These are phyloP conservation scores for Nicotiana tabacum DNA, from an alignment of 257 asterid genomes.

Conservation along the genomic window DNA sequence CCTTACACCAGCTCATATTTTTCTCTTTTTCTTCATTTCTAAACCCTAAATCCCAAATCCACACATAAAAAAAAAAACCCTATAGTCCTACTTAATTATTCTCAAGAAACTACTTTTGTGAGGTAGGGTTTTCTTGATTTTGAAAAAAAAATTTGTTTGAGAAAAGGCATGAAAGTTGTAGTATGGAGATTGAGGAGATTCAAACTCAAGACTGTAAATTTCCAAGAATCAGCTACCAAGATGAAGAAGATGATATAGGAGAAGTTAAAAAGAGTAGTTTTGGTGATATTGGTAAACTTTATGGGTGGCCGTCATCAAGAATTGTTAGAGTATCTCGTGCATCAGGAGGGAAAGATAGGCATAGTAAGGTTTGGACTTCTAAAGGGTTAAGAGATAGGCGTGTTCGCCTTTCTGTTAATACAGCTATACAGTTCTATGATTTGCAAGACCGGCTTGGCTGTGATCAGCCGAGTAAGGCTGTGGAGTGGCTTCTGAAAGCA, in stretches of 20 bases:
- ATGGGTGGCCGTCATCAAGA: slow-evolving; percentile 60
- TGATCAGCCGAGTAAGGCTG: slow-evolving; percentile 93
- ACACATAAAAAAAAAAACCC: background rate
- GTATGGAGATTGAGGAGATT: slow-evolving; percentile 50
- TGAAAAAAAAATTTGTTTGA: background rate
- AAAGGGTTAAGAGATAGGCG: slow-evolving; percentile 84
- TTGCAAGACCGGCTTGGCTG: slow-evolving; percentile 77
- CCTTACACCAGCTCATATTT: slow-evolving; percentile 12
- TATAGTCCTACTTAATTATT: background rate
- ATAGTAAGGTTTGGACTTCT: slow-evolving; percentile 81
- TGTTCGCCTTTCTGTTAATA: slow-evolving; percentile 68
- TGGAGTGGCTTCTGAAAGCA: slow-evolving; percentile 83
- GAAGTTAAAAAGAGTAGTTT: slow-evolving; percentile 22
- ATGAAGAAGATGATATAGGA: slow-evolving; percentile 40
- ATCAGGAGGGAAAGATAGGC: slow-evolving; percentile 75
- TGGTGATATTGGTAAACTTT: slow-evolving; percentile 35
- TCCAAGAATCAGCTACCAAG: slow-evolving; percentile 31
- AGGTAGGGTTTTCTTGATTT: background rate
- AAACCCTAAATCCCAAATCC: slow-evolving; percentile 30
- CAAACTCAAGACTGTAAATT: slow-evolving; percentile 35
- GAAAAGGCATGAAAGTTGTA: slow-evolving; percentile 48
- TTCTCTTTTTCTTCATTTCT: slow-evolving; percentile 14
- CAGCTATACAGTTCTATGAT: slow-evolving; percentile 84
- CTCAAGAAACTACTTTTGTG: background rate
- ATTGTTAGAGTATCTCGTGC: slow-evolving; percentile 78